These are phyloP conservation scores for Scheffersomyces parashehatae DNA, from an alignment of 1,139 yeast species.

Conservation along the genomic window DNA sequence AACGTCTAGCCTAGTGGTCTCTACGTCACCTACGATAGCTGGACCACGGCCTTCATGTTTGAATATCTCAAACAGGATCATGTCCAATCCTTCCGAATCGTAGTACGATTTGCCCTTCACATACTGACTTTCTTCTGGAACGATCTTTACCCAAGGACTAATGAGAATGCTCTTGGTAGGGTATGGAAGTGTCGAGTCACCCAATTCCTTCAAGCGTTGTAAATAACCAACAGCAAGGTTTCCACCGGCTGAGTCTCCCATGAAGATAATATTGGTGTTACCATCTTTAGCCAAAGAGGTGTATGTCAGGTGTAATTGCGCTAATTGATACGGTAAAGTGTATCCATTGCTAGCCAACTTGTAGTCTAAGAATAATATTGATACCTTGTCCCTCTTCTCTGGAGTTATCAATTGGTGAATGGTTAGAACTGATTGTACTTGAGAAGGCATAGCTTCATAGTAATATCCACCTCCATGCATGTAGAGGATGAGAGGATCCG, in stretches of 20 bases:
- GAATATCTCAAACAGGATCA: constrained; percentile 21
- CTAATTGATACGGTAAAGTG: constrained; percentile 36
- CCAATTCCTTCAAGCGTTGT: constrained; percentile 23
- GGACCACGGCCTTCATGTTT: constrained; percentile 6
- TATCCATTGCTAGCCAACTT: constrained; percentile 34
- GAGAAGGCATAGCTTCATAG: constrained; percentile 34
- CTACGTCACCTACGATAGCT: constrained; percentile 14
- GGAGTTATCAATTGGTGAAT: constrained; percentile 31
- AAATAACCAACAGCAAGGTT: constrained; percentile 31
- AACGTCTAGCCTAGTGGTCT: constrained; percentile 12
- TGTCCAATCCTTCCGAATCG: constrained; percentile 34
- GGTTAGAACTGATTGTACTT: constrained; percentile 31
- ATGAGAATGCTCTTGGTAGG: constrained; percentile 36
- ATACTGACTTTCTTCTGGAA: constrained; percentile 14
- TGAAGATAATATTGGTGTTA: constrained; percentile 29
- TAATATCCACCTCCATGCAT: constrained; percentile 49
- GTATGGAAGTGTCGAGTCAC: constrained; percentile 15
- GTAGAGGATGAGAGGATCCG: constrained; percentile 40
- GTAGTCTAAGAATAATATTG: constrained; percentile 41
- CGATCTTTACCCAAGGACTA: constrained; percentile 42
- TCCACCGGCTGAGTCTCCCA: constrained; percentile 50
- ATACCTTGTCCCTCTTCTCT: constrained; percentile 23
- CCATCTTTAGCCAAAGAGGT: constrained; percentile 28
- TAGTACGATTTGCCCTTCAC: constrained; percentile 34
- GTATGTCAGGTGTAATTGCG: constrained; percentile 35